Evolutionary conservation across 1,284 basidiomycete genomes (phyloP).

Genomic region (Cryptococcus sp.): DNA sequence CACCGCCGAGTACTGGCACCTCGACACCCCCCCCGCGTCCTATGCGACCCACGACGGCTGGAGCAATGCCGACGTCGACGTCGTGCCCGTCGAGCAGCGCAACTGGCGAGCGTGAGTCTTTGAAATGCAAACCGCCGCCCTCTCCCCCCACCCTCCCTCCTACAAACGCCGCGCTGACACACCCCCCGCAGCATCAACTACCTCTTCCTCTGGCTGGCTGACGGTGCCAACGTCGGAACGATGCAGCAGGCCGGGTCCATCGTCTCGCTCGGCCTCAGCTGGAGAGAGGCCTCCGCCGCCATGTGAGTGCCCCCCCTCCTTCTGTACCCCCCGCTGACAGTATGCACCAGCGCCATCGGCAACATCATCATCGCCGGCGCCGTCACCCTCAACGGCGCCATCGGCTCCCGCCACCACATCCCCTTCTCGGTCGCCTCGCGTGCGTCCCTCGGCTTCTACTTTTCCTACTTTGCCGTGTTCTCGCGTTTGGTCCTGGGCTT

Average conservation of each 20-base stretch:
- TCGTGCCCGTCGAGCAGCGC: conserved; percentile 35
- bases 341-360: conserved; percentile 31
- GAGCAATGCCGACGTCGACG: conserved; percentile 43
- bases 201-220: conserved; percentile 40
- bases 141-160: too few relatives aligned
- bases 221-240: conserved; percentile 41
- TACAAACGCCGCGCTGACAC: too few relatives aligned
- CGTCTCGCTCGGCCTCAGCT: conserved; percentile 37
- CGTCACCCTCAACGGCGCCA: conserved; percentile 58
- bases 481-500: conserved; percentile 67
- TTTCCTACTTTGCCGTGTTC: conserved; percentile 57
- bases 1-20: conserved; percentile 33
- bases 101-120: conserved; percentile 42
- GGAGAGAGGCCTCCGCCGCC: conserved; percentile 39
- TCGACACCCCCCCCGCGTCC: conserved; percentile 40
- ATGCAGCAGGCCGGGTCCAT: conserved; percentile 39
- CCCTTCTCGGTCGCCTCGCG: conserved; percentile 70
- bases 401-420: conserved; percentile 66
- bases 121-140: background rate
- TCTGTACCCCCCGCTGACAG: background rate
- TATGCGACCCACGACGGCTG: conserved; percentile 41
- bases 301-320: conserved; percentile 23
- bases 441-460: conserved; percentile 73
- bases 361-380: conserved; percentile 41
- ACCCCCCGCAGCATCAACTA: conserved; percentile 31